Evolutionary conservation across 768 basidiomycete species (phyloP), one percentile per base, ranked within the genome.

Genomic region (Saitozyma podzolica): DNA sequence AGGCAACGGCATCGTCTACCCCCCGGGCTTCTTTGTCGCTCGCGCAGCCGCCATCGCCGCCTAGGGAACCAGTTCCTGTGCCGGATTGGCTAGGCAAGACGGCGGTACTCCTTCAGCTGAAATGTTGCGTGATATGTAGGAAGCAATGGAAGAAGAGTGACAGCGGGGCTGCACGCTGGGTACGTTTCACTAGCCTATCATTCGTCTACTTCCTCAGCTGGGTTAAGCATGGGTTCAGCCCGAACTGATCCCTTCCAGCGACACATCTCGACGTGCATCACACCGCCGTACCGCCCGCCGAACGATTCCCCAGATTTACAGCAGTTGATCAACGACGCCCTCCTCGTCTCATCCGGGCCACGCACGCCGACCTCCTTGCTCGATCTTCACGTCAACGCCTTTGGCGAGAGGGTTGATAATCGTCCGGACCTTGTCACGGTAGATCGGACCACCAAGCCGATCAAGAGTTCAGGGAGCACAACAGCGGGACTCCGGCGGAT

Each of bases 251-350:
- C 50, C n/a, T 11, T 41, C 19, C 52, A 76, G 74, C 50, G 64
- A 60, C 74, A 76, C 52, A 73, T 72, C 19, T 67, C 72, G 14
- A 67, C 57, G 7, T 76, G 74, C 50, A 59, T 71, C 11, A 67
- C 74, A 43, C 69, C 72, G 8, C 61, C 66, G 8, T 76, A 61
- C 47, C 56, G 67, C 52, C 68, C 69, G n/a, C 74, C 74, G 7
- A 70, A 73, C 50, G 58, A 62, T n/a, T 59, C 67, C 2, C 74
- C 74, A 9, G 66, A 76, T 48, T 62, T 73, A 1, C 67, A 69
- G 50, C 16, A 10, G 14, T 52, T 72, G 6, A 66, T 73, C 37
- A 40, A 58, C 20, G 56, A 69, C 39, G 74, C 68, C 7, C 56
- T 76, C 4, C 55, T 61, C 9, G 56, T 20, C 4, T 16, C 62